Percentiles rank a stretch among this genome's conserved stretches.
Conservation (phyloP, 805 yeast genomes). For the Saturnispora mendoncae region DNA sequence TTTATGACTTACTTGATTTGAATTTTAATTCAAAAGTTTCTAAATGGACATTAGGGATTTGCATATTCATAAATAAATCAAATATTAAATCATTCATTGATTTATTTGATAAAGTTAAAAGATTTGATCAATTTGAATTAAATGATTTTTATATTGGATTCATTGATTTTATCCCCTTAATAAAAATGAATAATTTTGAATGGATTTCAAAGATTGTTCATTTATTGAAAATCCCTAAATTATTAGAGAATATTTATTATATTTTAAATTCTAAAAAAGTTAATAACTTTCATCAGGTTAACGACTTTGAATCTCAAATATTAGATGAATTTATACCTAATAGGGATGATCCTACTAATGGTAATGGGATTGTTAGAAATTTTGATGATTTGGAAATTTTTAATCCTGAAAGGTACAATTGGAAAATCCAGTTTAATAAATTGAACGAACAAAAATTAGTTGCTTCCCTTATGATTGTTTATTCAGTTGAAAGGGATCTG, state of each 20-base stretch:
- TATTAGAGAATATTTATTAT: conserved; percentile 5
- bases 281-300: not conserved
- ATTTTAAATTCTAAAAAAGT: conserved; percentile 1
- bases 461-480: conserved; percentile 8
- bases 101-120: conserved; percentile 6
- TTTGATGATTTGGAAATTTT: not conserved
- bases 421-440: conserved; percentile 8
- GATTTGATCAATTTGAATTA: not conserved
- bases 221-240: not conserved
- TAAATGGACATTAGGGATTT: conserved; percentile 3
- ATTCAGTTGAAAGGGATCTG: not conserved
- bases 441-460: conserved; percentile 16
- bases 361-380: too few relatives aligned
- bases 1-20: conserved; percentile 1
- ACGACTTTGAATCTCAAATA: conserved; percentile 8
- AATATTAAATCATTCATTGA: not conserved
- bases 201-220: conserved; percentile 5
- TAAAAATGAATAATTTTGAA: not conserved
- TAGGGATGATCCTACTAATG: not conserved
- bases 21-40: not conserved
- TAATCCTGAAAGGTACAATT: conserved; percentile 7
- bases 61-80: not conserved
- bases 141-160: not conserved
- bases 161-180: not conserved
- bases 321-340: conserved; percentile 15